Conservation (phyloP, 768 basidiomycete genomes). For the Fomitopsis serialis region DNA sequence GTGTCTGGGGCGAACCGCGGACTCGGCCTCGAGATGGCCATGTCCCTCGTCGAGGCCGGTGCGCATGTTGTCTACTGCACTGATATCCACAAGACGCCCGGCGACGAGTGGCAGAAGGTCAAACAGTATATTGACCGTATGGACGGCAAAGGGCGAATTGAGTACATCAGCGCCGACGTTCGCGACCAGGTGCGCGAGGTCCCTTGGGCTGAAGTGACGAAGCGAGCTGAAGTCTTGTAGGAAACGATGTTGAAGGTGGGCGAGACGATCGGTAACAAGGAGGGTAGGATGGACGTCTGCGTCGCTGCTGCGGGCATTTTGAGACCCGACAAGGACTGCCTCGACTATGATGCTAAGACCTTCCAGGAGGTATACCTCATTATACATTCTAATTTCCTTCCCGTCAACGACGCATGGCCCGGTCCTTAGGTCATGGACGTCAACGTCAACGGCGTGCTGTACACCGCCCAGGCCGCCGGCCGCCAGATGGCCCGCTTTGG, state of each 20-base stretch:
- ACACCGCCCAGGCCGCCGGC: slow-evolving; percentile 29
- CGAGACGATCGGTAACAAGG: slow-evolving; percentile 56
- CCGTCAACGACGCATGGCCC: neutral
- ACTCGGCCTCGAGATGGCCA: slow-evolving; percentile 75
- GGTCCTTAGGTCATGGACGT: slow-evolving; percentile 49
- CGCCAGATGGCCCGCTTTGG: slow-evolving; percentile 29
- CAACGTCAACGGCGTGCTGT: slow-evolving; percentile 43
- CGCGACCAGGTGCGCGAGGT: slow-evolving; percentile 42
- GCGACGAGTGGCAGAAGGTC: slow-evolving; percentile 50
- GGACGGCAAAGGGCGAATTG: slow-evolving; percentile 30
- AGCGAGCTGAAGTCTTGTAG: slow-evolving; percentile 6
- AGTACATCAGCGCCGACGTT: slow-evolving; percentile 64
- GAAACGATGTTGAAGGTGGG: slow-evolving; percentile 41
- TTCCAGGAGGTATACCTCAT: slow-evolving; percentile 45
- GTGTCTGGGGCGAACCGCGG: slow-evolving; percentile 39
- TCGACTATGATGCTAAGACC: slow-evolving; percentile 55
- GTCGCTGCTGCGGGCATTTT: slow-evolving; percentile 74
- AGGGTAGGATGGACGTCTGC: slow-evolving; percentile 68
- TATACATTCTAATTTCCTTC: neutral
- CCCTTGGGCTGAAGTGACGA: neutral
- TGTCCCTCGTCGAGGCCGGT: slow-evolving; percentile 68
- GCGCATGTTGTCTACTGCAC: slow-evolving; percentile 60
- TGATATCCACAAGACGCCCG: slow-evolving; percentile 51
- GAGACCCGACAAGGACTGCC: slow-evolving; percentile 43
- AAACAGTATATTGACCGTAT: slow-evolving; percentile 32